Evolutionary conservation across 2,329 filamentous ascomycete genomes (phyloP).

Genomic region (Aspergillus caelatus): DNA sequence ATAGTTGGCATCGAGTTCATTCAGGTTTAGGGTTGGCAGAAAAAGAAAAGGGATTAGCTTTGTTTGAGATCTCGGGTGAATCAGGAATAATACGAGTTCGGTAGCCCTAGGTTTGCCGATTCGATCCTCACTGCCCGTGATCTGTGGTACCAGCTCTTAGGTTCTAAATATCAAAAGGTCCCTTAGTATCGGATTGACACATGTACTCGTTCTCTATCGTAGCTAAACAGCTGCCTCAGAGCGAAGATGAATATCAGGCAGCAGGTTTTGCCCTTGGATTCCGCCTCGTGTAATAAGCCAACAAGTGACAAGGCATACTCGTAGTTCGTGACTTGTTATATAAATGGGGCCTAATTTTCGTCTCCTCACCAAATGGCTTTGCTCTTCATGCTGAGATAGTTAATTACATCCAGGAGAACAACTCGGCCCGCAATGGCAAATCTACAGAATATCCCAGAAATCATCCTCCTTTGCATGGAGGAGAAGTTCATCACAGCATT

Average conservation of each 20-base stretch:
- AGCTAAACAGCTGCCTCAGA: neutral
- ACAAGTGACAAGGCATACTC: neutral
- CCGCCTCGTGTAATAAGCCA: neutral
- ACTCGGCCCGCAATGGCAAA: conserved; percentile 23
- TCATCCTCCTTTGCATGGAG: conserved; percentile 50
- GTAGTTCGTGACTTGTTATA: neutral
- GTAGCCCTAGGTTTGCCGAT: neutral
- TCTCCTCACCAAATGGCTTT: neutral
- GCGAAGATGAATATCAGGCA: neutral
- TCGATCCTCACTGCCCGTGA: neutral
- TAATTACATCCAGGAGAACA: neutral
- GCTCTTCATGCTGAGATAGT: neutral
- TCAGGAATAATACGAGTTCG: neutral
- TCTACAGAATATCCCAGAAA: conserved; percentile 37
- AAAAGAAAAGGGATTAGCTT: neutral
- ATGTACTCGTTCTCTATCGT: neutral
- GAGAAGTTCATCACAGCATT: conserved; percentile 45
- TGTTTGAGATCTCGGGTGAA: neutral
- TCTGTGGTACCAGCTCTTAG: neutral
- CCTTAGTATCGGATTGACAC: neutral
- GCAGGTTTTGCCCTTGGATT: neutral
- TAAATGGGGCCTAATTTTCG: neutral
- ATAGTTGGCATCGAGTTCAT: neutral
- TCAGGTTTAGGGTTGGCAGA: neutral
- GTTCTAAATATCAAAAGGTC: neutral